Conservation (phyloP, 129 eudicot species). For the Flaveria linearis region DNA sequence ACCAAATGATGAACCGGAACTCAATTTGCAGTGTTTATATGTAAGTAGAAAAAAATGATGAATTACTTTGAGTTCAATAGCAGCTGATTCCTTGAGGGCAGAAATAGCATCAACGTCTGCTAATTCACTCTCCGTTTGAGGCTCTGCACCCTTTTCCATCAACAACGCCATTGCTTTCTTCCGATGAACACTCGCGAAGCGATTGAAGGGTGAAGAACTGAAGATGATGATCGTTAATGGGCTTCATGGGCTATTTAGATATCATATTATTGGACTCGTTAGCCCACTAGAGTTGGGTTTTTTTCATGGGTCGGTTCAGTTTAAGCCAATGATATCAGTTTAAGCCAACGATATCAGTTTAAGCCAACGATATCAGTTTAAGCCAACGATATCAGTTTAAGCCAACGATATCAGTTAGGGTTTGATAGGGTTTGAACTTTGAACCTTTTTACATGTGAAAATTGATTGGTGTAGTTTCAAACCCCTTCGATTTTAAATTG, state of each 20-base stretch:
- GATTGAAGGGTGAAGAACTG: background rate
- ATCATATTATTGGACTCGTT: background rate
- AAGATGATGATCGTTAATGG: slow-evolving; percentile 19
- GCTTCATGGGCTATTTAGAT: background rate
- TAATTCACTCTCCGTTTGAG: slow-evolving; percentile 63
- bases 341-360: too few relatives aligned
- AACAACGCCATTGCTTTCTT: slow-evolving; percentile 63
- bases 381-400: too few relatives aligned
- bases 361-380: too few relatives aligned
- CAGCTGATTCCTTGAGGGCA: slow-evolving; percentile 74
- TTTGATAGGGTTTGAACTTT: too few relatives aligned
- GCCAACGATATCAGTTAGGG: too few relatives aligned
- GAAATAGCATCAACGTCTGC: slow-evolving; percentile 73
- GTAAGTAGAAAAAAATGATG: background rate
- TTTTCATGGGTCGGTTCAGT: too few relatives aligned
- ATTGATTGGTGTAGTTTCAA: too few relatives aligned
- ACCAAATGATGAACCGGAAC: background rate
- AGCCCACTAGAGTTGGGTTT: background rate
- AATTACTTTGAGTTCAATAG: slow-evolving; percentile 80
- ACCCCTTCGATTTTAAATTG: too few relatives aligned
- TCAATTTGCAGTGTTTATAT: background rate
- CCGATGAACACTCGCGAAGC: slow-evolving; percentile 1
- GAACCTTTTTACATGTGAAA: too few relatives aligned
- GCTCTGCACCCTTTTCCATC: slow-evolving; percentile 77
- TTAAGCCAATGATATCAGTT: too few relatives aligned